Evolutionary conservation across 345 rosid genomes (phyloP).

Genomic region (Populus euphratica): DNA sequence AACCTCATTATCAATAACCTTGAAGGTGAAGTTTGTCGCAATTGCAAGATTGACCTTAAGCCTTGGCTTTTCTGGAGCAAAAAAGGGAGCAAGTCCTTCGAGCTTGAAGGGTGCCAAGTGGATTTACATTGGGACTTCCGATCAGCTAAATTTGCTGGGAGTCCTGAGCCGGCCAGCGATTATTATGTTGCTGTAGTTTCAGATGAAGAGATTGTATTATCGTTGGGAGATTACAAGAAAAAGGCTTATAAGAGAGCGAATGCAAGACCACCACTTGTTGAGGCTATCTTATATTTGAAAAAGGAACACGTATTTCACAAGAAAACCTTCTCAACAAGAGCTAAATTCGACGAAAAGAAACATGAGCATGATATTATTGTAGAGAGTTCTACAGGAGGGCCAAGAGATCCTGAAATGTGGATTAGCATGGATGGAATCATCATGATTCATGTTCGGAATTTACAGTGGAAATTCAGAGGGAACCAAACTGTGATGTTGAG

Average conservation of each 20-base stretch:
- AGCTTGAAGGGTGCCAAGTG: slow-evolving; percentile 58
- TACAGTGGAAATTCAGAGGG: slow-evolving; percentile 97
- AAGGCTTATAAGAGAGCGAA: slow-evolving; percentile 84
- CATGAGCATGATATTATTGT: slow-evolving; percentile 80
- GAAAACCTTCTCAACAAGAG: slow-evolving; percentile 69
- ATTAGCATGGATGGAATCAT: slow-evolving; percentile 81
- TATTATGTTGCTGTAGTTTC: slow-evolving; percentile 79
- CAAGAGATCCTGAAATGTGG: slow-evolving; percentile 89
- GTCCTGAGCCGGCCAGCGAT: slow-evolving; percentile 75
- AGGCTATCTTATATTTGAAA: slow-evolving; percentile 55
- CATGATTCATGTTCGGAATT: slow-evolving; percentile 65
- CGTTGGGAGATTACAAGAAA: slow-evolving; percentile 77
- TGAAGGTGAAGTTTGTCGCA: slow-evolving; percentile 50
- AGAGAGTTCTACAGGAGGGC: slow-evolving; percentile 57
- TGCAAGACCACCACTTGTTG: slow-evolving; percentile 69
- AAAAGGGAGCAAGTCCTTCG: slow-evolving; percentile 66
- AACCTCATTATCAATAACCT: slow-evolving; percentile 54
- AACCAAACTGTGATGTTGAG: slow-evolving; percentile 82
- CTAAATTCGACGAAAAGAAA: slow-evolving; percentile 59
- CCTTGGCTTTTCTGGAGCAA: slow-evolving; percentile 93
- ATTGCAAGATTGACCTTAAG: slow-evolving; percentile 71
- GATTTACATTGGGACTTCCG: slow-evolving; percentile 85
- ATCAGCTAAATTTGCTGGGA: slow-evolving; percentile 62
- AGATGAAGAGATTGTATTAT: slow-evolving; percentile 76
- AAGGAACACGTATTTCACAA: slow-evolving; percentile 80